A percentile compares a stretch with the other conserved stretches of the same genome.
Conservation (phyloP, 208 protist species). For the Porcisia hertigi region DNA sequence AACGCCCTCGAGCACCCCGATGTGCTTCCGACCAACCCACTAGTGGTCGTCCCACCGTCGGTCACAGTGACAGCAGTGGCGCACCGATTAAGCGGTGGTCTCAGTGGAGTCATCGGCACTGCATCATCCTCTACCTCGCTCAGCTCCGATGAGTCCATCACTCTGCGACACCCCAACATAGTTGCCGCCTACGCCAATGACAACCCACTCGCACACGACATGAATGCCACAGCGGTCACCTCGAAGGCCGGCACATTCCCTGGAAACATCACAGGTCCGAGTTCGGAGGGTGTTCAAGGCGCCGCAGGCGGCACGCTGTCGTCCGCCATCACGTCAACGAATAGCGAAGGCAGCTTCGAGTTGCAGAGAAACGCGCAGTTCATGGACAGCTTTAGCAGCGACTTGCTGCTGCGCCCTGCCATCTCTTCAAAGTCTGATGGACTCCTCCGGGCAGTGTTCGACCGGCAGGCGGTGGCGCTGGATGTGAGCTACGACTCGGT, state of each 20-base stretch:
- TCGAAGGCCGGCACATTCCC: neutral
- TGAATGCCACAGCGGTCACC: neutral
- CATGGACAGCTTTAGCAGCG: constrained; percentile 44
- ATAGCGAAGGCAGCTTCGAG: constrained; percentile 9
- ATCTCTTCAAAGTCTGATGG: constrained; percentile 51
- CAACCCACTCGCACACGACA: constrained; percentile 25
- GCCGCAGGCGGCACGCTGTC: neutral
- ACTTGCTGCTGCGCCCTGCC: constrained; percentile 42
- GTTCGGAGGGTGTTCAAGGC: neutral
- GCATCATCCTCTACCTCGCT: neutral
- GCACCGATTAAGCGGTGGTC: neutral
- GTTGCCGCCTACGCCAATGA: constrained; percentile 10
- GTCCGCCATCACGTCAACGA: neutral
- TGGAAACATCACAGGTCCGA: neutral
- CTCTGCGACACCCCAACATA: neutral
- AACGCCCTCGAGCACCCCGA: constrained; percentile 5
- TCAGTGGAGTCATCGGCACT: neutral
- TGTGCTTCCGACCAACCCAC: constrained; percentile 2
- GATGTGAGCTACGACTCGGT: constrained; percentile 79
- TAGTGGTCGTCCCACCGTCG: constrained; percentile 26
- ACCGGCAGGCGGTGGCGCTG: constrained; percentile 56
- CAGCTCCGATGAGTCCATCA: neutral
- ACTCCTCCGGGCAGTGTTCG: constrained; percentile 62
- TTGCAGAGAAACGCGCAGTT: constrained; percentile 14
- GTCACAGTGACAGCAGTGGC: neutral